phyloP scores from a whole-genome alignment of 306 rosid species.

The Albizia julibrissin region DNA sequence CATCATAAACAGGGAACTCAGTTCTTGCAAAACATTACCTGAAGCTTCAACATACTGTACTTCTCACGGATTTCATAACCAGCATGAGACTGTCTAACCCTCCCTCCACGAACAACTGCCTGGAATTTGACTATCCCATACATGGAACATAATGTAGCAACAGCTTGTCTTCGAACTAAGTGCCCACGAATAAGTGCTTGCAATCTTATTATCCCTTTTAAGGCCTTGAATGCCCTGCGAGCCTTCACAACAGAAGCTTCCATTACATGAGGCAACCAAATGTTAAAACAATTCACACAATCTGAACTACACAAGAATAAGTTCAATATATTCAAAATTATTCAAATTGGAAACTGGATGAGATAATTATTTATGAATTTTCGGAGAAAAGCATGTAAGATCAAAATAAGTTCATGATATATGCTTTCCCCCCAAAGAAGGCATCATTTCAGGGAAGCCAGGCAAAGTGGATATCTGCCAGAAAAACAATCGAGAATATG shows the following conservation, averaged over 20 bases:
- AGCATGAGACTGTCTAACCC: conserved; percentile 63
- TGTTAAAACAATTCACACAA: conserved; percentile 31
- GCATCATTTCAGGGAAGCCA: conserved; percentile 11
- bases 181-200: conserved; percentile 99
- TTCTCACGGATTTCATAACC: conserved; percentile 69
- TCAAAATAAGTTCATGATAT: conserved; percentile 6
- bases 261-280: conserved; percentile 39
- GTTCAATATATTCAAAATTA: conserved; percentile 17
- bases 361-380: conserved; percentile 6
- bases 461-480: not conserved
- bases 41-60: conserved; percentile 41
- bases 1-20: conserved; percentile 6
- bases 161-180: conserved; percentile 97
- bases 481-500: conserved; percentile 15
- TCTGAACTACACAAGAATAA: conserved; percentile 19
- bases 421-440: not conserved
- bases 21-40: conserved; percentile 46
- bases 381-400: not conserved
- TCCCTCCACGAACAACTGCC: conserved; percentile 77
- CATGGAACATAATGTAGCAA: conserved; percentile 80
- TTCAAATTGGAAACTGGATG: conserved; percentile 13
- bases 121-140: conserved; percentile 85
- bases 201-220: conserved; percentile 97
- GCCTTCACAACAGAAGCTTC: conserved; percentile 71
- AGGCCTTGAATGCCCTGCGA: conserved; percentile 93